Base-by-base conservation (phyloP, 2,329 filamentous ascomycete species). In the Alternaria alternata region DNA sequence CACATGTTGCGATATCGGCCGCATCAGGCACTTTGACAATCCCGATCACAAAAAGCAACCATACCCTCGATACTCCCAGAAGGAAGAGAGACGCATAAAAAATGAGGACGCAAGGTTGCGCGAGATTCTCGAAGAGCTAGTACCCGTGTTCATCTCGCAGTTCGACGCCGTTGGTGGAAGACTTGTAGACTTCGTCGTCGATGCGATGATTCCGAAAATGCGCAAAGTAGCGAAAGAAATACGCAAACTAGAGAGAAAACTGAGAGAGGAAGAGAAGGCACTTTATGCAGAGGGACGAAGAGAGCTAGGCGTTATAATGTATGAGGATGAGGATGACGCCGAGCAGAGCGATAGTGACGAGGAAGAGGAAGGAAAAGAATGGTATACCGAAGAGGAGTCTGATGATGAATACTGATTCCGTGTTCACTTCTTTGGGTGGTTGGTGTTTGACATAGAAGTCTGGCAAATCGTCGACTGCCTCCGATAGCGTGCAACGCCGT, bases 401-500 rank as follows among this genome's bases (percentile, higher is more conserved):
- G 43, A 20, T 7, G n/a, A 47, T 0, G 43, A 47, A 3, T 20
- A 47, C 9, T 47, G 2, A n/a, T n/a, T n/a, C n/a, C n/a, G n/a
- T n/a, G n/a, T n/a, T n/a, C n/a, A n/a, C n/a, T n/a, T n/a, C n/a
- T n/a, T n/a, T n/a, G n/a, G n/a, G n/a, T n/a, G n/a, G n/a, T n/a
- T n/a, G n/a, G n/a, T 30, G 28, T 30, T 1, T 30, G 1, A 11
- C 0, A 3, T 1, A 3, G 8, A 30, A 4, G 4, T 30, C 28
- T 30, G 1, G 28, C 9, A 1, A 1, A 8, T 30, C 4, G 0
- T 30, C 28, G 4, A 11, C 3, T 0, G 28, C 3, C 8, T 30
- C 28, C 0, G 28, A 11, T 30, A 30, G 28, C 20, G 20, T 22
- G 20, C 20, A 3, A 22, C 20, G 20, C 4, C 20, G 20, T 22